Evolutionary conservation across 257 asterid species (phyloP).

Genomic region (Jacaranda mimosifolia): DNA sequence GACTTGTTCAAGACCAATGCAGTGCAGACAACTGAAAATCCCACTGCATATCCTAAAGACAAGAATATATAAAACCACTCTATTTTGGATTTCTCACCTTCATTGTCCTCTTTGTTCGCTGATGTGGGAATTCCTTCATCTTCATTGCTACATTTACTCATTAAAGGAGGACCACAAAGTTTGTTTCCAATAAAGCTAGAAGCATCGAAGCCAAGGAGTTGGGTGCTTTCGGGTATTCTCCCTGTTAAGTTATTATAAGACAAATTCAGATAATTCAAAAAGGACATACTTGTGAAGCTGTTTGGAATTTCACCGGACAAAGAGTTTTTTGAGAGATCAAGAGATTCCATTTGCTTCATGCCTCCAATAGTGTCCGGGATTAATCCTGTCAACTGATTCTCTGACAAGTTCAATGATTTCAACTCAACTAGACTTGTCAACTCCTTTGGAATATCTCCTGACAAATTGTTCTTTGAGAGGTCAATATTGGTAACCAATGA

Average conservation of each 20-base stretch:
- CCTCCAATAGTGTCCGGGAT: constrained; percentile 41
- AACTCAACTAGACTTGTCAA: constrained; percentile 32
- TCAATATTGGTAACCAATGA: constrained; percentile 37
- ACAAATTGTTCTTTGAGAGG: constrained; percentile 42
- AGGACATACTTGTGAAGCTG: constrained; percentile 4
- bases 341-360: constrained; percentile 40
- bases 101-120: neutral
- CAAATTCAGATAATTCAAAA: neutral
- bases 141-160: neutral
- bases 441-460: constrained; percentile 43
- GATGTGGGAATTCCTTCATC: neutral
- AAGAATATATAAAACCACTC: constrained; percentile 33
- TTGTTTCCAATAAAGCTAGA: neutral
- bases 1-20: constrained; percentile 23
- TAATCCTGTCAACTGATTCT: constrained; percentile 36
- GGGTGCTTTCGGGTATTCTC: neutral
- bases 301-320: neutral
- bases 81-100: neutral
- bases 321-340: constrained; percentile 39
- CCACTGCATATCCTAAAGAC: constrained; percentile 34
- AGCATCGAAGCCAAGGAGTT: neutral
- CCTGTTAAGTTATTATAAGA: neutral
- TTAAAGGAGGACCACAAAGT: neutral
- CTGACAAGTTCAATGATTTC: constrained; percentile 37
- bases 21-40: constrained; percentile 19